phyloP scores from a whole-genome alignment of 768 basidiomycete genomes.

The Termitomyces sp. region DNA sequence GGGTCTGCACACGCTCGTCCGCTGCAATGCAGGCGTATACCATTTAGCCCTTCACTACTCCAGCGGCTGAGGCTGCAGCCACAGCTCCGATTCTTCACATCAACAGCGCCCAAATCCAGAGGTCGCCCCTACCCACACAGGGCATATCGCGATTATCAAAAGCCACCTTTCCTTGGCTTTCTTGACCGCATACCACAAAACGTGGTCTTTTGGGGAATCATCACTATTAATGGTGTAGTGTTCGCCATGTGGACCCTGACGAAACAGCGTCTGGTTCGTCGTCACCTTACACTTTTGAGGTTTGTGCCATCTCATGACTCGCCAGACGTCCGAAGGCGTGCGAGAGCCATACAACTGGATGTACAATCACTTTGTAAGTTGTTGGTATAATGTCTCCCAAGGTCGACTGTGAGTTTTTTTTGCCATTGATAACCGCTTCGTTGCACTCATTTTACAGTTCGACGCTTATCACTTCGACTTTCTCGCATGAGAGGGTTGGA shows the following conservation, averaged over 20 bases:
- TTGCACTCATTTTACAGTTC: constrained; percentile 41
- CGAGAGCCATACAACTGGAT: constrained; percentile 40
- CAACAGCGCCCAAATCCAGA: constrained; percentile 1
- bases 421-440: not conserved
- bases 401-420: constrained; percentile 57
- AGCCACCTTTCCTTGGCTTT: constrained; percentile 24
- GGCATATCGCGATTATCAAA: not conserved
- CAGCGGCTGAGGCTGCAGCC: not conserved
- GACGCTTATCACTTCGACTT: constrained; percentile 66
- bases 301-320: not conserved
- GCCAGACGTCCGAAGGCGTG: constrained; percentile 36
- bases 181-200: constrained; percentile 52
- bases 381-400: constrained; percentile 50
- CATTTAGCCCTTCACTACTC: not conserved
- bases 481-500: constrained; percentile 58
- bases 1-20: not conserved
- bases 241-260: constrained; percentile 56
- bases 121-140: constrained; percentile 15
- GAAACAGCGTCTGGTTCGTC: constrained; percentile 28
- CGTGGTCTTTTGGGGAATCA: constrained; percentile 55
- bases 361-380: constrained; percentile 57
- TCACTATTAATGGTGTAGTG: constrained; percentile 58
- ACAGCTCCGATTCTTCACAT: constrained; percentile 9
- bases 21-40: constrained; percentile 7
- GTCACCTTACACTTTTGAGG: not conserved